Evolutionary conservation across 352 stramenopile genomes (phyloP).

Genomic region (Phytophthora chlamydospora): DNA sequence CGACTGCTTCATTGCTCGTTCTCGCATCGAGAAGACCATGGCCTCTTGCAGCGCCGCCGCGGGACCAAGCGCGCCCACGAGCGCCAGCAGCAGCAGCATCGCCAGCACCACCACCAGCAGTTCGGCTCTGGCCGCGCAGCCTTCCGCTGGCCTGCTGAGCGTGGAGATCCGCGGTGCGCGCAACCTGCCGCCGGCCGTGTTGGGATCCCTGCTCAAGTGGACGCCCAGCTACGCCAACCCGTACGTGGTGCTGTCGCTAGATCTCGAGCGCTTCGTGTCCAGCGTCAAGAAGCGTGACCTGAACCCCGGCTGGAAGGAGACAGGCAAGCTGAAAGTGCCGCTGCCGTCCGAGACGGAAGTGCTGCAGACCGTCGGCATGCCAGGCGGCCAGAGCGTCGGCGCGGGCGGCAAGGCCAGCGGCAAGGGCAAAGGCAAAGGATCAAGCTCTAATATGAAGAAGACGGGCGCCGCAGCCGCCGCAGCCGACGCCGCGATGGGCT

Average conservation of each 20-base stretch:
- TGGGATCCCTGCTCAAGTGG: conserved; percentile 74
- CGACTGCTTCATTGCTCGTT: conserved; percentile 18
- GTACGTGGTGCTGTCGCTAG: conserved; percentile 64
- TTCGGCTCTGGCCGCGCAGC: conserved; percentile 3
- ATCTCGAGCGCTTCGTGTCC: conserved; percentile 59
- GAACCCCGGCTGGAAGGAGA: conserved; percentile 75
- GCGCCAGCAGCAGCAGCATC: conserved; percentile 10
- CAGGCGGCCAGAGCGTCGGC: conserved; percentile 25
- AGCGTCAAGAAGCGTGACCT: conserved; percentile 54
- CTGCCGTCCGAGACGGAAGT: conserved; percentile 66
- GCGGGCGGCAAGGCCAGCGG: conserved; percentile 14
- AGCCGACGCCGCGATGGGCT: conserved; percentile 26
- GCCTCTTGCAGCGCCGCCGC: conserved; percentile 37
- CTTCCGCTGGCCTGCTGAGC: conserved; percentile 49
- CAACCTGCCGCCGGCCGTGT: conserved; percentile 61
- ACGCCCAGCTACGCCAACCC: conserved; percentile 72
- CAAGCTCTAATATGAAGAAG: conserved; percentile 18
- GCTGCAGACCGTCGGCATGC: conserved; percentile 45
- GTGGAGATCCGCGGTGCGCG: conserved; percentile 66
- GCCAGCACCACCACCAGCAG: background rate
- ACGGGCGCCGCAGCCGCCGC: conserved; percentile 23
- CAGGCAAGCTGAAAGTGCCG: conserved; percentile 52
- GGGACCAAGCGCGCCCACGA: conserved; percentile 10
- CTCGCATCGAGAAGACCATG: conserved; percentile 26
- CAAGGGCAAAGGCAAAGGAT: conserved; percentile 19